Conservation (phyloP, 176 grass and related monocot genomes). For the Thalia dealbata region DNA sequence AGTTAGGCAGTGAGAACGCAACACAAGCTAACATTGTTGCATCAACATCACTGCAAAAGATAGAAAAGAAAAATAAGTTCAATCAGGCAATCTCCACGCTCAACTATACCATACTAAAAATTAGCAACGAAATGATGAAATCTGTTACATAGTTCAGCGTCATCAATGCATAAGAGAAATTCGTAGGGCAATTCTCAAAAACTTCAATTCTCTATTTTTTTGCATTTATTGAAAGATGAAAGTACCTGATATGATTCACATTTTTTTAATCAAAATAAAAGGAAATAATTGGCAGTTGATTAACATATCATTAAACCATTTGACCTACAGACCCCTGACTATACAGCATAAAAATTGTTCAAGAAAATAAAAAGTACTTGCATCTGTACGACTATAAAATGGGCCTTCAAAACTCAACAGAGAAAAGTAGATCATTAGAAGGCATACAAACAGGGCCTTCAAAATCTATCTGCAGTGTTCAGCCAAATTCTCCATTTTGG, state of each 20-base stretch:
- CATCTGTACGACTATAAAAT: not conserved
- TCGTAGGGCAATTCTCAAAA: not conserved
- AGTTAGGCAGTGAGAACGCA: slow-evolving; percentile 71
- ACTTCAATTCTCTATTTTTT: not conserved
- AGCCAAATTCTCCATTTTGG: not conserved
- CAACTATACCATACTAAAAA: not conserved
- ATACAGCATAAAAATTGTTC: not conserved
- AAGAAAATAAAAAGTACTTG: too few relatives aligned
- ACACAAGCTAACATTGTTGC: slow-evolving; percentile 64
- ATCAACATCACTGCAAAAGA: slow-evolving; percentile 71
- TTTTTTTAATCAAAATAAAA: not conserved
- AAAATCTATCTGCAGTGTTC: not conserved
- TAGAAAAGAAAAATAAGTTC: slow-evolving; percentile 1
- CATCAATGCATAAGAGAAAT: not conserved
- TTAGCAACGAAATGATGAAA: not conserved
- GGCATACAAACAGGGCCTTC: not conserved
- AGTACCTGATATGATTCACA: not conserved
- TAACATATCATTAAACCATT: not conserved
- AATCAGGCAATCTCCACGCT: slow-evolving; percentile 14
- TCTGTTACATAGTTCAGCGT: not conserved
- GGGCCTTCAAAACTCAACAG: not conserved
- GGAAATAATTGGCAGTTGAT: not conserved
- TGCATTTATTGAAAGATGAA: not conserved
- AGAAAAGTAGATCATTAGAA: slow-evolving; percentile 1
- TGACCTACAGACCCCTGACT: not conserved